Conservation (phyloP, 148 eudicot species). For the Fallopia convolvulus region DNA sequence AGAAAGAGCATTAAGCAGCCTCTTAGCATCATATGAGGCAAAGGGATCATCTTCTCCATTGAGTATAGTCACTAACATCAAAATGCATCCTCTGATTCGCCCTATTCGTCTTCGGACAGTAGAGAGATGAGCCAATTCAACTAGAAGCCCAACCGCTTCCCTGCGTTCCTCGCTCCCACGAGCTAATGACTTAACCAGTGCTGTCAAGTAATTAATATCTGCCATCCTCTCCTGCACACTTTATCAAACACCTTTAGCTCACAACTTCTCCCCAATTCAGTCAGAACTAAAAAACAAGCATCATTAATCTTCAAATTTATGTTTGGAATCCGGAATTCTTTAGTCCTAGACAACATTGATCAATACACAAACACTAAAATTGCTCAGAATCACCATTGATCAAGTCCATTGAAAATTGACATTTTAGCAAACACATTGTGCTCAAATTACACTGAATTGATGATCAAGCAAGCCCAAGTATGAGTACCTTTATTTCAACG, state of each 20-base stretch:
- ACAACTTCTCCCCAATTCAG: neutral
- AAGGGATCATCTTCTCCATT: conserved; percentile 56
- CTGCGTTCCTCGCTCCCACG: conserved; percentile 58
- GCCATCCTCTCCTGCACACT: conserved; percentile 70
- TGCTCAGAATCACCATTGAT: too few relatives aligned
- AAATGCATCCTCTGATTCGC: conserved; percentile 74
- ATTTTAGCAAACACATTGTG: neutral
- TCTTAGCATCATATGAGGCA: conserved; percentile 59
- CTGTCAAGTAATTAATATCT: conserved; percentile 41
- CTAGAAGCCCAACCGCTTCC: conserved; percentile 71
- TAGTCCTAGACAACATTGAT: neutral
- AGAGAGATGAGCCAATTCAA: conserved; percentile 42
- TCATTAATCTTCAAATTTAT: neutral
- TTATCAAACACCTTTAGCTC: conserved; percentile 12
- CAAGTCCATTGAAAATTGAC: neutral
- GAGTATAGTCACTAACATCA: conserved; percentile 68
- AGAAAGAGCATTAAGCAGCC: conserved; percentile 50
- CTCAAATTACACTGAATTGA: neutral
- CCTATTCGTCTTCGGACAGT: conserved; percentile 62
- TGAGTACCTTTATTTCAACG: conserved; percentile 51
- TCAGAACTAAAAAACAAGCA: too few relatives aligned
- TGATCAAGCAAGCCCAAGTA: neutral
- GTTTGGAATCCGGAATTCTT: neutral
- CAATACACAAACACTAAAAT: neutral
- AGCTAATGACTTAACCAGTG: conserved; percentile 65